A percentile compares a stretch with the other conserved stretches of the same genome.
These are phyloP conservation scores for Daldinia childiae DNA, from an alignment of 495 filamentous ascomycete genomes.

Conservation along the genomic window DNA sequence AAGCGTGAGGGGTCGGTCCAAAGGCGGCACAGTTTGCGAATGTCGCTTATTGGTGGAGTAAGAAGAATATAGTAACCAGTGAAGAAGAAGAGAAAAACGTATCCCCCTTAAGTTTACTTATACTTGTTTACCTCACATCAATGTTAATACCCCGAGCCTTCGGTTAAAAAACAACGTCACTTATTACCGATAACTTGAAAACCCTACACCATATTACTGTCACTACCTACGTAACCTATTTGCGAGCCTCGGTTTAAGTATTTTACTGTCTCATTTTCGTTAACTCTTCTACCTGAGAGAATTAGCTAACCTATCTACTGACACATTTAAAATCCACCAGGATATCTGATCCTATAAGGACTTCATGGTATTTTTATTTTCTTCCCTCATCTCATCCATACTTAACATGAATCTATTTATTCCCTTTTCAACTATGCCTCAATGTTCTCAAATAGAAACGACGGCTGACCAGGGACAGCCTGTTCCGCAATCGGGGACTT, in stretches of 20 bases:
- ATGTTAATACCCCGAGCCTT: neutral
- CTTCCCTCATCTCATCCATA: neutral
- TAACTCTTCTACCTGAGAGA: neutral
- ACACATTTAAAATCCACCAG: neutral
- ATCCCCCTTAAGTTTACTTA: neutral
- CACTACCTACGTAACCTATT: neutral
- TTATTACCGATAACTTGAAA: neutral
- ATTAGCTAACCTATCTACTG: neutral
- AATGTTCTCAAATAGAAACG: conserved; percentile 77
- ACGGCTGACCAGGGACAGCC: conserved; percentile 82
- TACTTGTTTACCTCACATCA: neutral
- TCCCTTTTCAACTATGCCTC: conserved; percentile 18
- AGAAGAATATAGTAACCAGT: neutral
- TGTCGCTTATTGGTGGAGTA: conserved; percentile 1
- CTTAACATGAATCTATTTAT: neutral
- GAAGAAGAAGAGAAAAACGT: neutral
- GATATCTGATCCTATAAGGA: neutral
- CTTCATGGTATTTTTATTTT: neutral
- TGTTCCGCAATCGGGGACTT: conserved; percentile 67
- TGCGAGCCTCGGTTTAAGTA: neutral
- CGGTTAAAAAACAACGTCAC: neutral
- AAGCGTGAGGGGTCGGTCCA: neutral
- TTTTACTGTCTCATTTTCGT: neutral
- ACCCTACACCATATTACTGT: neutral
- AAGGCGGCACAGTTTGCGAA: conserved; percentile 1